Evolutionary conservation across 2,329 filamentous ascomycete genomes (phyloP), one percentile per base, ranked within the genome.

Genomic region (Ophiosphaerella herpotricha): DNA sequence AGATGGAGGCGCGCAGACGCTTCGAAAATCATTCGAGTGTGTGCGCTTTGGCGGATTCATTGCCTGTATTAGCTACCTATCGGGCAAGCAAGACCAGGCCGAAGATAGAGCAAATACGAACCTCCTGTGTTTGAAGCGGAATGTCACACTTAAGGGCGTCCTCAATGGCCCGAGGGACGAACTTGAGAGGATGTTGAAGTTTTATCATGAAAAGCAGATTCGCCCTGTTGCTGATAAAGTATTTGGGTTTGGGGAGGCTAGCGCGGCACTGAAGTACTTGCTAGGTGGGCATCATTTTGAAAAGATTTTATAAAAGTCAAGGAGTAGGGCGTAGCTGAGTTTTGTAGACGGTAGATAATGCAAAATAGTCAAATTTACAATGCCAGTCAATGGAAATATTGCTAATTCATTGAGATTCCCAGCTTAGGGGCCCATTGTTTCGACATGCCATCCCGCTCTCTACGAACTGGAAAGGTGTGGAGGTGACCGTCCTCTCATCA

Each of bases 151-250:
- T 7, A 82, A 81, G 65, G 80, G 86, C 0, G 80, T 88, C 6
- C 60, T 87, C 24, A 87, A 87, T 65, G 86, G 85, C 0, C 84
- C 85, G 0, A 78, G 77, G 55, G 81, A 84, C 54, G 72, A 78
- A 35, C 80, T 78, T 14, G 74, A 75, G 48, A 70, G 75, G 55
- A 75, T 78, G 74, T 55, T 72, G 39, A 53, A 57, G 39, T 77
- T 78, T 50, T 77, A 77, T 54, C 63, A 70, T 2, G 61, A 72
- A 40, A 74, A 77, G 54, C 43, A 71, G 53, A 75, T 77, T 16
- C 68, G 63, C 26, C 74, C 75, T 0, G 72, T 77, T 2, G 66
- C 78, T 1, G 75, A 77, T 48, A 64, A 60, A 39, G 66, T 73
- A 9, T 77, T 76, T 54, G 55, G 51, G 21, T 77, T 77, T 41